Evolutionary conservation across 495 filamentous ascomycete species (phyloP).

Genomic region (Penicillium daleae): DNA sequence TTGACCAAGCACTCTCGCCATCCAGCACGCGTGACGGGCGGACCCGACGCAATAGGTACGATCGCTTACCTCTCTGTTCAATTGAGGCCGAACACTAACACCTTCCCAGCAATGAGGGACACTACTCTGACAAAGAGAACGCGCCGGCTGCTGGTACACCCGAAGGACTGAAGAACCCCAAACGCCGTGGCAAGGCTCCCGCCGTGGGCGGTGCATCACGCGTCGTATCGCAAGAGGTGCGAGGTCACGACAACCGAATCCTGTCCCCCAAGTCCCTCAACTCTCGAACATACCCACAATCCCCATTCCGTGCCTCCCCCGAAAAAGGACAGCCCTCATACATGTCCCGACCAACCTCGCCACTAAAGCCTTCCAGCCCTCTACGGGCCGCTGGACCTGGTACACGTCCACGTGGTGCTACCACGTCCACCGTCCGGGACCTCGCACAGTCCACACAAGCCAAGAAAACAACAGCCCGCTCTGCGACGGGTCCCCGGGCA

Average conservation of each 20-base stretch:
- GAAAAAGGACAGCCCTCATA: slow-evolving; percentile 52
- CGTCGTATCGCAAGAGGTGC: slow-evolving; percentile 53
- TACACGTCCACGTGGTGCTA: slow-evolving; percentile 39
- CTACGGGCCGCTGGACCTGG: slow-evolving; percentile 49
- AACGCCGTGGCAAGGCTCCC: slow-evolving; percentile 57
- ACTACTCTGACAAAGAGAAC: slow-evolving; percentile 80
- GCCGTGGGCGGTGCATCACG: slow-evolving; percentile 47
- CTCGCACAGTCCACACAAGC: slow-evolving; percentile 35
- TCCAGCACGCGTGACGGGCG: slow-evolving; percentile 41
- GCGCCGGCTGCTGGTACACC: slow-evolving; percentile 47
- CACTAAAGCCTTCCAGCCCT: slow-evolving; percentile 55
- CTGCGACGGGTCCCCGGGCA: slow-evolving; percentile 35
- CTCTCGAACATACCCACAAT: slow-evolving; percentile 66
- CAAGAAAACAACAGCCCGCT: slow-evolving; percentile 37
- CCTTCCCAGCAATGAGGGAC: slow-evolving; percentile 61
- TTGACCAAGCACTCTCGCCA: slow-evolving; percentile 33
- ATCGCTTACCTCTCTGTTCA: background rate
- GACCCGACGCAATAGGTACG: slow-evolving; percentile 67
- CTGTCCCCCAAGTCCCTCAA: slow-evolving; percentile 84
- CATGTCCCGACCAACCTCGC: slow-evolving; percentile 56
- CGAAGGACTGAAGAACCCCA: slow-evolving; percentile 58
- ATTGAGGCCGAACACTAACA: slow-evolving; percentile 18
- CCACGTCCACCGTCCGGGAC: slow-evolving; percentile 35
- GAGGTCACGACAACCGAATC: slow-evolving; percentile 57
- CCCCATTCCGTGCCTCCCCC: slow-evolving; percentile 53